Conservation (phyloP, 1,139 yeast species). For the Chernovozyma sophiae-reginae region DNA sequence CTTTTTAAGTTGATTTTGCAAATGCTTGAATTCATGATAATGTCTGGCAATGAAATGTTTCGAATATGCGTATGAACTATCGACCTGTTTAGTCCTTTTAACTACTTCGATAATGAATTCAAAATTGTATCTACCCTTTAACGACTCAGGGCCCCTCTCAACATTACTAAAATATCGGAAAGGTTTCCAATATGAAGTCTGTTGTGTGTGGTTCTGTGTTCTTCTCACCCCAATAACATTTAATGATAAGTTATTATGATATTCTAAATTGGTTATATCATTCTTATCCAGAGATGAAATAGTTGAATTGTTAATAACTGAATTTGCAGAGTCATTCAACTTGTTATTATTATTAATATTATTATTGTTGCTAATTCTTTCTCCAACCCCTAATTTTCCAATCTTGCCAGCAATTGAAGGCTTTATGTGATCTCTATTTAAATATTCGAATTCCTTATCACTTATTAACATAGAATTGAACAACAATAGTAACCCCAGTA, state of each 20-base stretch:
- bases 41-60: conserved; percentile 53
- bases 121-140: conserved; percentile 26
- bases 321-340: no score
- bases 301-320: conserved; percentile 3
- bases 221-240: conserved; percentile 64
- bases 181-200: conserved; percentile 21
- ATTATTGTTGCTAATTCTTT: conserved; percentile 5
- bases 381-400: conserved; percentile 25
- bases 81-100: conserved; percentile 15
- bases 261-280: conserved; percentile 36
- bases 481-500: conserved; percentile 59
- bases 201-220: conserved; percentile 6
- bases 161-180: conserved; percentile 13
- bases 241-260: conserved; percentile 53
- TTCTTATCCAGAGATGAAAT: conserved; percentile 23
- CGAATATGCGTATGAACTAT: not conserved
- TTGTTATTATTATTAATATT: not conserved
- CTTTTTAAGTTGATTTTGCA: conserved; percentile 49
- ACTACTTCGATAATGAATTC: conserved; percentile 43
- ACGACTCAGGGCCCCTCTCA: not conserved
- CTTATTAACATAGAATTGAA: conserved; percentile 75
- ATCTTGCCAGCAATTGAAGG: conserved; percentile 51
- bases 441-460: conserved; percentile 51
- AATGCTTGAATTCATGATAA: conserved; percentile 59
- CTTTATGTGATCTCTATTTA: conserved; percentile 45